These are phyloP conservation scores for Paraleonurus japonicus DNA, from an alignment of 257 asterid species.

Conservation along the genomic window DNA sequence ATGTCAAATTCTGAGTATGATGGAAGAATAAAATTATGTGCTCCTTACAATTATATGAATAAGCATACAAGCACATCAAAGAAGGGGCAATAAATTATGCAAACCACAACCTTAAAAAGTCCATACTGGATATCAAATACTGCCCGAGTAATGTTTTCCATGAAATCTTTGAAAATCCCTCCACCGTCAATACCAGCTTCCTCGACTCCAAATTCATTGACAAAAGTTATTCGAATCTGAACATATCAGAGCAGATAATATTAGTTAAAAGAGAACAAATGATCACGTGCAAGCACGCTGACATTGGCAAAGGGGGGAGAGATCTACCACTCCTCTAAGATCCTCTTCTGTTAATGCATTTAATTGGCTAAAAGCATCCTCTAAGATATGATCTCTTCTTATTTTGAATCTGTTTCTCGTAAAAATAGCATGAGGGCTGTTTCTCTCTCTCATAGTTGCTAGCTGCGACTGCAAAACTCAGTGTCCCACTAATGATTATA, in stretches of 20 bases:
- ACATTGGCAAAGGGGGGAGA: constrained; percentile 8
- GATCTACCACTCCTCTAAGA: constrained; percentile 77
- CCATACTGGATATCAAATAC: constrained; percentile 98
- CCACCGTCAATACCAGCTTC: constrained; percentile 99
- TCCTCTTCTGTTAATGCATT: constrained; percentile 79
- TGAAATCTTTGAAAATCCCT: constrained; percentile 99
- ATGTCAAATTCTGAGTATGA: constrained; percentile 19
- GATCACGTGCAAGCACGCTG: neutral
- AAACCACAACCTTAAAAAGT: constrained; percentile 77
- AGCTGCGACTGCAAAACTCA: constrained; percentile 74
- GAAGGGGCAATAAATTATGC: constrained; percentile 15
- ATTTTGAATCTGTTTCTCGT: constrained; percentile 76
- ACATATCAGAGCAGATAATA: constrained; percentile 24
- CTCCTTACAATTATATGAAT: constrained; percentile 8
- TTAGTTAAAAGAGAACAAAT: constrained; percentile 12
- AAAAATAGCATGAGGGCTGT: constrained; percentile 49
- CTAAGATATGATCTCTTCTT: constrained; percentile 82
- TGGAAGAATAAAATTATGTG: neutral
- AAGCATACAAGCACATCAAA: constrained; percentile 23
- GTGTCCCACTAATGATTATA: constrained; percentile 18
- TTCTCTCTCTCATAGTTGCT: constrained; percentile 56
- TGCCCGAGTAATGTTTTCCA: constrained; percentile 88
- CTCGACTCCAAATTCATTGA: constrained; percentile 96
- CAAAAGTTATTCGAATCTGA: constrained; percentile 86
- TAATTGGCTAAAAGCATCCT: constrained; percentile 88